These are phyloP conservation scores for Vicia villosa DNA, from an alignment of 306 rosid genomes.

Conservation along the genomic window DNA sequence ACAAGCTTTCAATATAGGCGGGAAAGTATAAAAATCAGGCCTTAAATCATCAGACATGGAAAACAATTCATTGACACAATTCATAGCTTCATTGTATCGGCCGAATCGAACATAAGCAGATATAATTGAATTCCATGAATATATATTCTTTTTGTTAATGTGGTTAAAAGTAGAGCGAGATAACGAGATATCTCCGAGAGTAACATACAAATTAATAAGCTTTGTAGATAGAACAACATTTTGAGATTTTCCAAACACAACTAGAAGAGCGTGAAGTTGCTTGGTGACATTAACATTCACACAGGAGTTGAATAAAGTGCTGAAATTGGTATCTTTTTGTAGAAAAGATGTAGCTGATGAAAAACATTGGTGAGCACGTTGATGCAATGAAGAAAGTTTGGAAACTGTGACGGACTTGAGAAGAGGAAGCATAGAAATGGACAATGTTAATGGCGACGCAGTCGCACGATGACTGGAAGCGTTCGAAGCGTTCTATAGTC, in stretches of 20 bases:
- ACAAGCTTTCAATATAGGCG: slow-evolving; percentile 50
- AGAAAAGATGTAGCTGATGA: slow-evolving; percentile 21
- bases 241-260: slow-evolving; percentile 43
- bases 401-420: slow-evolving; percentile 11
- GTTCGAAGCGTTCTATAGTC: too few species aligned
- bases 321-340: slow-evolving; percentile 9
- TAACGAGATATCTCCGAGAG: slow-evolving; percentile 8
- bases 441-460: too few species aligned
- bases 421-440: slow-evolving; percentile 42
- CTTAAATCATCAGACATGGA: slow-evolving; percentile 15
- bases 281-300: slow-evolving; percentile 21
- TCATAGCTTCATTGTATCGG: slow-evolving; percentile 29
- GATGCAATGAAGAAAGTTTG: not conserved
- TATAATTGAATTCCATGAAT: slow-evolving; percentile 52
- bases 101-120: slow-evolving; percentile 40
- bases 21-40: slow-evolving; percentile 53
- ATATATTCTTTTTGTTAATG: slow-evolving; percentile 42
- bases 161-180: slow-evolving; percentile 33
- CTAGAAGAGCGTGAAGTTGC: slow-evolving; percentile 44
- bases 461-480: too few species aligned
- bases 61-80: slow-evolving; percentile 35
- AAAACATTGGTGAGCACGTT: slow-evolving; percentile 5
- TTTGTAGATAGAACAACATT: slow-evolving; percentile 41
- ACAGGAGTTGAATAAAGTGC: slow-evolving; percentile 36
- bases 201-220: slow-evolving; percentile 49